Base-by-base conservation (phyloP, 2,329 filamentous ascomycete genomes). In the Exophiala xenobiotica region DNA sequence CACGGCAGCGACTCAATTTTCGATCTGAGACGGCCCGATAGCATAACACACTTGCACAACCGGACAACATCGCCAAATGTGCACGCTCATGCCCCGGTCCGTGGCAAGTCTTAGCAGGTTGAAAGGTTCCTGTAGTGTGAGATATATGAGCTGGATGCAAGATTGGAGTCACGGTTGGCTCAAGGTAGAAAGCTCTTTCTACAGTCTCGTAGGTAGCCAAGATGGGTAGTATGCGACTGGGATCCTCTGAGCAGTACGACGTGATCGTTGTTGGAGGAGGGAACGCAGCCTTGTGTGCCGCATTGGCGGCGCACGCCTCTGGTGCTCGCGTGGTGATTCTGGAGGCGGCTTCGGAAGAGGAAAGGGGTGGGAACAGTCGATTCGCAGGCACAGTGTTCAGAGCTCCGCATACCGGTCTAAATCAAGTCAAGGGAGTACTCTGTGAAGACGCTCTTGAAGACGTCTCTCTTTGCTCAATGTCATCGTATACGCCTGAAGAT, bases 251-350 rank as follows among this genome's bases (percentile, higher is more conserved):
- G 8, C 4, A 12, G 4, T 53, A 53, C 49, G 66, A 68, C 43
- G 63, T 66, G 53, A 64, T 87, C 5, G 74, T 87, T 6, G 69
- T 83, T 24, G 83, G 84, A 18, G 74, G 77, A 42, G 83, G 83
- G 43, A 85, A 85, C 60, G 83, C 83, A 8, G 83, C 82, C 11
- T 80, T 85, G 65, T 75, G 71, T 9, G 76, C 82, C 2, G 82
- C 82, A 6, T 70, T 79, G 6, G 77, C 81, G 1, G 81, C 82
- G 2, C 71, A 73, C 1, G 67, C 82, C 51, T 60, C 69, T 43
- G 73, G 75, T 3, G 71, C 72, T 22, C 20, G 19, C 7, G 49
- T 53, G 5, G 19, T 53, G 6, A 24, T 53, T 12, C 50, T 49
- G 6, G 50, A 53, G 18, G 50, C 50, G 7, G 50, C 50, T 4